Conservation (phyloP, 345 rosid species). For the Melastoma malabathricum region DNA sequence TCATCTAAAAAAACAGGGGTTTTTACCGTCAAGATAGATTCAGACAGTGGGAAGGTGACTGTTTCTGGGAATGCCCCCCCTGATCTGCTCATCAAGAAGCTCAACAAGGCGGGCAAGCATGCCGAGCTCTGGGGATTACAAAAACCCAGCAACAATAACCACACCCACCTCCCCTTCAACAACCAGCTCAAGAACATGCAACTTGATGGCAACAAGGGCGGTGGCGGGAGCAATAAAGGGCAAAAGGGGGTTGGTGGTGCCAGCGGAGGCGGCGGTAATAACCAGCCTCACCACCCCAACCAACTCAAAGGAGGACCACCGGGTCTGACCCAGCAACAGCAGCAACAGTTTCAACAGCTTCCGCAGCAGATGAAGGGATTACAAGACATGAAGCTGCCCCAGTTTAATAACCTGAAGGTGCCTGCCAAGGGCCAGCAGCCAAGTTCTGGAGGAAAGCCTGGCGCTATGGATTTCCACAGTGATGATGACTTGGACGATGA, state of each 20-base stretch:
- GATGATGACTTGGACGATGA: constrained; percentile 48
- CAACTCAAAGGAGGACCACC: constrained; percentile 35
- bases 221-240: constrained; percentile 27
- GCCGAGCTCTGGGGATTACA: constrained; percentile 75
- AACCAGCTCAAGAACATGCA: constrained; percentile 72
- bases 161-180: constrained; percentile 29
- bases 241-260: constrained; percentile 21
- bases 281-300: constrained; percentile 18
- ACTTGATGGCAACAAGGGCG: constrained; percentile 47
- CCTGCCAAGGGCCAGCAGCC: constrained; percentile 37
- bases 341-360: constrained; percentile 30
- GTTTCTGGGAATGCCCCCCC: constrained; percentile 72
- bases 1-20: constrained; percentile 37
- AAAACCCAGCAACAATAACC: constrained; percentile 36
- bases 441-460: constrained; percentile 15
- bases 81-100: constrained; percentile 61
- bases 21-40: constrained; percentile 52
- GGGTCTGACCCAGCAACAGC: constrained; percentile 4
- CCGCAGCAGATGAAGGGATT: constrained; percentile 57
- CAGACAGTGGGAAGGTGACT: constrained; percentile 81
- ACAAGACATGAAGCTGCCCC: constrained; percentile 61
- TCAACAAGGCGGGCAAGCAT: constrained; percentile 78
- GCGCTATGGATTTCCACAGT: constrained; percentile 29
- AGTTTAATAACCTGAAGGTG: constrained; percentile 46
- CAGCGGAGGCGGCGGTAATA: constrained; percentile 14